Percentiles rank a stretch among this genome's conserved stretches.
These are phyloP conservation scores for Cladosporium colombiae DNA, from an alignment of 2,329 filamentous ascomycete genomes.

Conservation along the genomic window DNA sequence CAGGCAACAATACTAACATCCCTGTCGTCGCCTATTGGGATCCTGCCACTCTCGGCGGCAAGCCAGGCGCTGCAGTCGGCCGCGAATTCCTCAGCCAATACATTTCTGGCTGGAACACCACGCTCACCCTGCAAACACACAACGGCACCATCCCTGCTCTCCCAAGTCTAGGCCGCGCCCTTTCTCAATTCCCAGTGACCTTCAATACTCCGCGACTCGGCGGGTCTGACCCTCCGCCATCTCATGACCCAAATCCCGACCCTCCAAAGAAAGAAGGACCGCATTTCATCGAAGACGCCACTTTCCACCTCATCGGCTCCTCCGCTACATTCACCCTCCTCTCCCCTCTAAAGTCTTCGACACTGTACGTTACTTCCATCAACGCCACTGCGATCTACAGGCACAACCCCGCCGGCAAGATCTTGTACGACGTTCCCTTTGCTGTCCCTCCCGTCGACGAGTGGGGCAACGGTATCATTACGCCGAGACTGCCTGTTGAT, in stretches of 20 bases:
- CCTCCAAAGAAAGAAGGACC: constrained; percentile 48
- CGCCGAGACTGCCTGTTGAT: constrained; percentile 77
- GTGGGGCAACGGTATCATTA: constrained; percentile 54
- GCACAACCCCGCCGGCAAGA: constrained; percentile 73
- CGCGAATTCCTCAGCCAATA: constrained; percentile 79
- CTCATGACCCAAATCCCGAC: constrained; percentile 37
- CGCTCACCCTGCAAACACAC: constrained; percentile 72
- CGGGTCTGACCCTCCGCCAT: constrained; percentile 51
- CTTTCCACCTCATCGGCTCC: constrained; percentile 81
- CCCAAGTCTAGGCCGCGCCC: constrained; percentile 69
- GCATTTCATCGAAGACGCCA: constrained; percentile 82
- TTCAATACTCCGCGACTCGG: constrained; percentile 69
- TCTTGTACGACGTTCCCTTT: constrained; percentile 73
- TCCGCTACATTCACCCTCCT: constrained; percentile 81
- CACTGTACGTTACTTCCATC: constrained; percentile 73
- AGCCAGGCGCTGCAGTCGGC: constrained; percentile 62
- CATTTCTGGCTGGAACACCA: constrained; percentile 84
- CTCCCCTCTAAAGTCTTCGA: constrained; percentile 74
- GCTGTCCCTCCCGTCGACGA: constrained; percentile 62
- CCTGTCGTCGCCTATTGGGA: constrained; percentile 72
- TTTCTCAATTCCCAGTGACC: constrained; percentile 71
- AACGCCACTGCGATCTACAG: constrained; percentile 84
- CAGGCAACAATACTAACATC: constrained; percentile 72
- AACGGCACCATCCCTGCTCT: constrained; percentile 70
- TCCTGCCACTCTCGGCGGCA: constrained; percentile 63